Evolutionary conservation across 2,329 filamentous ascomycete genomes (phyloP).

Genomic region (Apiospora malaysiana): DNA sequence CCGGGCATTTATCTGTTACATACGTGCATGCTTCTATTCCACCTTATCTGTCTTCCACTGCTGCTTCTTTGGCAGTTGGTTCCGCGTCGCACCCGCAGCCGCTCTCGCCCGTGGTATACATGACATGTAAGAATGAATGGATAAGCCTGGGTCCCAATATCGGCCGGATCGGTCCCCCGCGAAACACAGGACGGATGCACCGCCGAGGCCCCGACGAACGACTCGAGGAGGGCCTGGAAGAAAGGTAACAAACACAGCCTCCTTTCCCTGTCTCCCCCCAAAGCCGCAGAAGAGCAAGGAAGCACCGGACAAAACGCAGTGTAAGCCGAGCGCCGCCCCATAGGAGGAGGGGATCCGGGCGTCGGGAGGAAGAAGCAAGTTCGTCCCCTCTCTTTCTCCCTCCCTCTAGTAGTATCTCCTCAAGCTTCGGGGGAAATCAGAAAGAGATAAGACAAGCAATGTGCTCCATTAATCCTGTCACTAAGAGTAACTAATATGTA

Average conservation of each 20-base stretch:
- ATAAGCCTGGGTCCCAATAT: background rate
- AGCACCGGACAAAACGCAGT: background rate
- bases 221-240: background rate
- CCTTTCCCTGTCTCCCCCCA: background rate
- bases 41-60: background rate
- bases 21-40: background rate
- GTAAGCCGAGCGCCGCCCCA: background rate
- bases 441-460: background rate
- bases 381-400: background rate
- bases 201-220: background rate
- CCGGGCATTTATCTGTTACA: background rate
- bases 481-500: background rate
- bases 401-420: no score
- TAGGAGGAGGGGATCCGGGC: background rate
- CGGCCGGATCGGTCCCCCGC: conserved; percentile 15
- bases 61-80: background rate
- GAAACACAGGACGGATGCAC: conserved; percentile 3
- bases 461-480: conserved; percentile 12
- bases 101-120: no score
- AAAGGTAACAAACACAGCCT: background rate
- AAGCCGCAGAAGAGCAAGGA: background rate
- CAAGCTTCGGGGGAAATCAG: background rate
- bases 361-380: background rate
- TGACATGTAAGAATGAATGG: background rate
- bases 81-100: background rate